Evolutionary conservation across 2,329 filamentous ascomycete genomes (phyloP), one percentile per base, ranked within the genome.

Genomic region (Claviceps pusilla): DNA sequence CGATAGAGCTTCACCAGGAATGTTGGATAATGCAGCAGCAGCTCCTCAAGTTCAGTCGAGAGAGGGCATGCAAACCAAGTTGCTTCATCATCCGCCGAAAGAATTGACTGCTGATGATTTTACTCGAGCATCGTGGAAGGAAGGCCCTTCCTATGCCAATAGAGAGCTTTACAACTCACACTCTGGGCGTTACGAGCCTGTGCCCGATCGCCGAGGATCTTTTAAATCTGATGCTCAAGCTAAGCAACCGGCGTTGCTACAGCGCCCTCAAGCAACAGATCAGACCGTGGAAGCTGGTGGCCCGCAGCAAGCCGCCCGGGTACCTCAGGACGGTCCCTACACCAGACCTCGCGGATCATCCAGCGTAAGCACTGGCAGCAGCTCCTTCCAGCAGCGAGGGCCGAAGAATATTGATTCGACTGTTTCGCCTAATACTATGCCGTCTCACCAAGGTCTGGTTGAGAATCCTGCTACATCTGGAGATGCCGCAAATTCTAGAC

Each of bases 91-190:
- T 75, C 75, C 74, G 19, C 74, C 64, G 0, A 88, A 89, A 64
- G 90, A 97, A 65, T 95, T 96, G 58, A 88, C 89, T 6, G 87
- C 90, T 0, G 93, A 97, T 67, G 91, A 95, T 60, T 97, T 96
- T 64, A 94, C 85, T 66, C 80, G 93, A 58, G 81, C 84, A 52
- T 79, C 83, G 39, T 95, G 87, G 84, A 79, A 86, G 62, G 89
- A 95, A 57, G 79, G 83, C 5, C 75, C 76, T 41, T 65, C 73
- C 0, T 75, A 78, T 54, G 75, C 77, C 11, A 83, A 80, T 57
- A 77, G 87, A 55, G 90, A 97, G 67, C 74, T 97, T 0, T 97
- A 83, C 71, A 96, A 97, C 66, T 95, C 91, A n/a, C 86, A 94
- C 54, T 95, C 89, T 53, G 91, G 91, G 19, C 84, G 89, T 51